phyloP scores from a whole-genome alignment of 1,284 basidiomycete species.

The Ustilago shanxiensis region DNA sequence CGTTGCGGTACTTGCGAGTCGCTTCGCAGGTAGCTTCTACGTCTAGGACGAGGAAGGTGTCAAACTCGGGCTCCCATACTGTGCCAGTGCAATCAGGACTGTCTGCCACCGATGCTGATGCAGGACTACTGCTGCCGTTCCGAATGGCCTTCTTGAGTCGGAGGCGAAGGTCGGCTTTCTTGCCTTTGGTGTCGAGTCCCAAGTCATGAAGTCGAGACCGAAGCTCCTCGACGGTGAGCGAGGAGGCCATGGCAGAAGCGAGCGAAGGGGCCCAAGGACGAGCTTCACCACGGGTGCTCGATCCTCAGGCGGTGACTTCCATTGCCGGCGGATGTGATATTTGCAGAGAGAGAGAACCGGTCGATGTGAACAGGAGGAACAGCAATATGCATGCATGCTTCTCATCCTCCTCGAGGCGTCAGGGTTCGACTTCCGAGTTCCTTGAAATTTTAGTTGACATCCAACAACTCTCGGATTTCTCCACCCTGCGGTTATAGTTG shows the following conservation, averaged over 20 bases:
- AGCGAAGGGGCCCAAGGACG: slow-evolving; percentile 30
- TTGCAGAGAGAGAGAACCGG: not conserved
- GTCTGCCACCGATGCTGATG: not conserved
- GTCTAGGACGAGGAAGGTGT: slow-evolving; percentile 76
- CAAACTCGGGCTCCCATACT: slow-evolving; percentile 59
- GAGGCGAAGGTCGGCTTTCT: slow-evolving; percentile 59
- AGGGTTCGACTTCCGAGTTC: slow-evolving; percentile 29
- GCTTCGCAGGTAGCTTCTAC: slow-evolving; percentile 87
- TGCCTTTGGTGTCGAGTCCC: slow-evolving; percentile 65
- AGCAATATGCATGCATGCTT: not conserved
- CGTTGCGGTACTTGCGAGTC: slow-evolving; percentile 47
- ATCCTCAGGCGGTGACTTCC: slow-evolving; percentile 34
- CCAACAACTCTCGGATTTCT: slow-evolving; percentile 10
- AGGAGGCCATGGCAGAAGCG: slow-evolving; percentile 31
- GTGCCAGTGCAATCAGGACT: not conserved
- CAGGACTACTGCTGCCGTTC: slow-evolving; percentile 24
- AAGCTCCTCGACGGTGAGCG: slow-evolving; percentile 50
- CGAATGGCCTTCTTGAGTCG: slow-evolving; percentile 50
- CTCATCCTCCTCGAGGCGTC: slow-evolving; percentile 1
- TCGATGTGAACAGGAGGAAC: not conserved
- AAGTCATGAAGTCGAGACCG: slow-evolving; percentile 52
- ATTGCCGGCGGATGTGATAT: slow-evolving; percentile 6
- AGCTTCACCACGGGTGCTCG: slow-evolving; percentile 32
- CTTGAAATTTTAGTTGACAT: slow-evolving; percentile 14
- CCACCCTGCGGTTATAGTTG: slow-evolving; percentile 12